phyloP scores from a whole-genome alignment of 768 basidiomycete genomes.

The Suillus spraguei region DNA sequence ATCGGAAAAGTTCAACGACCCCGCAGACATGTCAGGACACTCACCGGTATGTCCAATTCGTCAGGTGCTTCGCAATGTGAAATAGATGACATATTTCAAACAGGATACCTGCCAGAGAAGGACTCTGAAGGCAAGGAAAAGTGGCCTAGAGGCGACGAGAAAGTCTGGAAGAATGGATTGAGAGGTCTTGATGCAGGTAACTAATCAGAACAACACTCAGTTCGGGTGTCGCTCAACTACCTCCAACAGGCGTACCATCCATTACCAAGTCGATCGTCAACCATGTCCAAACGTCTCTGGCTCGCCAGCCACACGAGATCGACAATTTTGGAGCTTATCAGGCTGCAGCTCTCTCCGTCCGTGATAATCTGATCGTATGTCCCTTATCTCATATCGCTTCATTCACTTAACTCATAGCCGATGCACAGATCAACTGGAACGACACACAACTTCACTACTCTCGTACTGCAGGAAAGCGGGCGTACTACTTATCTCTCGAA shows the following conservation, averaged over 20 bases:
- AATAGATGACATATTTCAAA: constrained; percentile 11
- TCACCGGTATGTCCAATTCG: constrained; percentile 49
- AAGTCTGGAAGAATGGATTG: constrained; percentile 67
- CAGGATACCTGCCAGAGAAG: constrained; percentile 79
- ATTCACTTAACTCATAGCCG: constrained; percentile 7
- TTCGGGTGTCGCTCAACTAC: not conserved
- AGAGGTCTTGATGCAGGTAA: constrained; percentile 60
- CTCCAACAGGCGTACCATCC: constrained; percentile 49
- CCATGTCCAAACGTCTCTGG: constrained; percentile 88
- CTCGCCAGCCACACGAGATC: constrained; percentile 89
- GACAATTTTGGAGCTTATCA: constrained; percentile 90
- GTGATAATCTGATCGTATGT: constrained; percentile 84
- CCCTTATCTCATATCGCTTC: not conserved
- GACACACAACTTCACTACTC: constrained; percentile 76
- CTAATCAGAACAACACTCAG: constrained; percentile 8
- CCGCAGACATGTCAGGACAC: constrained; percentile 68
- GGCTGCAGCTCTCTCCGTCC: constrained; percentile 83
- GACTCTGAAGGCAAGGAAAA: constrained; percentile 79
- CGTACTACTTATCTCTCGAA: constrained; percentile 96
- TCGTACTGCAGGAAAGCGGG: constrained; percentile 83
- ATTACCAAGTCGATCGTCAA: constrained; percentile 78
- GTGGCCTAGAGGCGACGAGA: constrained; percentile 84
- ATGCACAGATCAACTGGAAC: constrained; percentile 76
- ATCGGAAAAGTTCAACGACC: constrained; percentile 59
- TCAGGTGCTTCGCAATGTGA: not conserved